phyloP scores from a whole-genome alignment of 179 eudicot genomes.

The Silene coronaria region DNA sequence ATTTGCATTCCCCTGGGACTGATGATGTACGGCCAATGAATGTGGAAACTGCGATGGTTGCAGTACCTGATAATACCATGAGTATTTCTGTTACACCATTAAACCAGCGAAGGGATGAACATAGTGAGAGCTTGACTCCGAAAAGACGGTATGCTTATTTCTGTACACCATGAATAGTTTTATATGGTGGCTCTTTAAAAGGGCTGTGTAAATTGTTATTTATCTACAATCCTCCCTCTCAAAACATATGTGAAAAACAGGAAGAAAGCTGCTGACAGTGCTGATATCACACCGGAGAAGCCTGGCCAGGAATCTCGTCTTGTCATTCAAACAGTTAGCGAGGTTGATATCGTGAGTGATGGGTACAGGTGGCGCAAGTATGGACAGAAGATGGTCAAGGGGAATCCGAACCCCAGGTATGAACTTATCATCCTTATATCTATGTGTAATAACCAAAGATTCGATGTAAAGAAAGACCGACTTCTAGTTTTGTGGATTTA shows the following conservation, averaged over 20 bases:
- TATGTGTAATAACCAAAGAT: background rate
- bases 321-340: conserved; percentile 70
- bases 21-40: conserved; percentile 32
- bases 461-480: background rate
- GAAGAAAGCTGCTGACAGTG: conserved; percentile 45
- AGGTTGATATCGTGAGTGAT: conserved; percentile 76
- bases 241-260: conserved; percentile 30
- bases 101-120: conserved; percentile 32
- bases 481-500: background rate
- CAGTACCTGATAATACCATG: conserved; percentile 21
- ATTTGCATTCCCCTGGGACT: conserved; percentile 27
- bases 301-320: conserved; percentile 46
- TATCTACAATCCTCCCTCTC: conserved; percentile 7
- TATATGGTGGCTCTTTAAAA: conserved; percentile 5
- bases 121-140: conserved; percentile 26
- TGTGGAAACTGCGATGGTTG: conserved; percentile 28
- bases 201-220: background rate
- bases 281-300: conserved; percentile 39
- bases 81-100: conserved; percentile 28
- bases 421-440: background rate
- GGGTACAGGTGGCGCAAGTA: conserved; percentile 97
- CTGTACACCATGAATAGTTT: background rate
- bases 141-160: conserved; percentile 50
- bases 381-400: conserved; percentile 92
- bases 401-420: conserved; percentile 88